phyloP scores from a whole-genome alignment of 176 grass and related monocot species.

The Triticum aestivum region IWGSC_CS_RefSeq_v2.1 NC_057801.1:13452208-13452707 shows the following conservation, averaged over 20 bases:
- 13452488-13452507: neutral
- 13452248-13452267: neutral
- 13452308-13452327: neutral
- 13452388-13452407: neutral
- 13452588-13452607: neutral
- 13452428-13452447: slow-evolving; percentile 49
- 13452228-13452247: neutral
- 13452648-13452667: neutral
- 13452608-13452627: neutral
- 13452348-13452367: neutral
- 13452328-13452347: neutral
- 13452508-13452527: slow-evolving; percentile 4
- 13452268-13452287: neutral
- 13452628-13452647: neutral
- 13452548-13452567: slow-evolving; percentile 12
- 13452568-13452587: neutral
- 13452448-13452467: slow-evolving; percentile 13
- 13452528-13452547: slow-evolving; percentile 44
- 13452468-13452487: neutral
- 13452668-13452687: neutral
- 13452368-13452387: neutral
- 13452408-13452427: neutral
- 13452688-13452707: neutral
- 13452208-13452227: neutral
- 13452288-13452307: neutral